Evolutionary conservation across 2,329 filamentous ascomycete species (phyloP).

Genomic region (Alternaria solani): DNA sequence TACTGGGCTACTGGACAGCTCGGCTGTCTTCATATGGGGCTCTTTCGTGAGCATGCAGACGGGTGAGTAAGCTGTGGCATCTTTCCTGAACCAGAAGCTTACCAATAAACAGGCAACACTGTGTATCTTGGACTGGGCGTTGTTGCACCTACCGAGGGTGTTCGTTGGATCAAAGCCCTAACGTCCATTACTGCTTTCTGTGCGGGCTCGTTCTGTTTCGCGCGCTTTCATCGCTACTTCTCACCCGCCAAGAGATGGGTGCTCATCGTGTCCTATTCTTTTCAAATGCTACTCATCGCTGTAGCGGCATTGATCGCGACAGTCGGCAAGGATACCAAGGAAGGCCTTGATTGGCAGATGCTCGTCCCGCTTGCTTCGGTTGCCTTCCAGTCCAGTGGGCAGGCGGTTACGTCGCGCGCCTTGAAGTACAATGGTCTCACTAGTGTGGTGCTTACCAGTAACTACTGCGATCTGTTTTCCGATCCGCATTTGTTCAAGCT

Average conservation of each 20-base stretch:
- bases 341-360: slow-evolving; percentile 58
- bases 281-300: slow-evolving; percentile 55
- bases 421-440: slow-evolving; percentile 75
- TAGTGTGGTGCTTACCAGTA: slow-evolving; percentile 80
- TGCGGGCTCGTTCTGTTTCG: slow-evolving; percentile 75
- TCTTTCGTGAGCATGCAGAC: slow-evolving; percentile 88
- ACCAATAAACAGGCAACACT: slow-evolving; percentile 67
- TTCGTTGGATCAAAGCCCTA: slow-evolving; percentile 75
- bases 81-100: slow-evolving; percentile 14
- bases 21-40: slow-evolving; percentile 78
- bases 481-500: slow-evolving; percentile 63
- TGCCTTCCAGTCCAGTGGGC: slow-evolving; percentile 79
- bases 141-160: slow-evolving; percentile 61
- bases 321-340: slow-evolving; percentile 48
- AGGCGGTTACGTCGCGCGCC: slow-evolving; percentile 77
- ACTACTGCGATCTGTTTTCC: slow-evolving; percentile 82
- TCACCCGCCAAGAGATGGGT: slow-evolving; percentile 71
- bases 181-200: slow-evolving; percentile 75
- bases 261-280: slow-evolving; percentile 57
- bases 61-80: slow-evolving; percentile 56
- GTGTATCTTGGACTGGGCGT: slow-evolving; percentile 80
- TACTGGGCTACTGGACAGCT: slow-evolving; percentile 79
- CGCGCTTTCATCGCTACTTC: slow-evolving; percentile 70
- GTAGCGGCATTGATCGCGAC: slow-evolving; percentile 55
- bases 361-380: slow-evolving; percentile 73